Evolutionary conservation across 192 early-diverging fungal species (phyloP).

Genomic region (Rhizoclosmatium globosum): DNA sequence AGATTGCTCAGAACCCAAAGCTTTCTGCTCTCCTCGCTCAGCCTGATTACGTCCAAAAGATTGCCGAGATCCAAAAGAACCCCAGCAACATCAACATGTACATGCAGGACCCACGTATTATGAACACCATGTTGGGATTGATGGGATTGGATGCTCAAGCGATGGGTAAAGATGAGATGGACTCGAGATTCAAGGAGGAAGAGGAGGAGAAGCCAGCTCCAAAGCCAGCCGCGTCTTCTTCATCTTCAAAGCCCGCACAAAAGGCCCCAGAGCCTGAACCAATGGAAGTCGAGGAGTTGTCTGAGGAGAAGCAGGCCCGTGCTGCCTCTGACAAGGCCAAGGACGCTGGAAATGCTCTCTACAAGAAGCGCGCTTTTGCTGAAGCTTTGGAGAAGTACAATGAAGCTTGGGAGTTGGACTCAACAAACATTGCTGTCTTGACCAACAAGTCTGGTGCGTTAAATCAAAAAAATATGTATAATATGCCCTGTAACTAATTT

Average conservation of each 20-base stretch:
- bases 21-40: constrained; percentile 75
- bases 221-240: neutral
- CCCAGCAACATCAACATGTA: constrained; percentile 69
- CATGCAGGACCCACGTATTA: constrained; percentile 86
- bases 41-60: constrained; percentile 77
- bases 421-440: constrained; percentile 89
- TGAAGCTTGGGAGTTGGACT: constrained; percentile 90
- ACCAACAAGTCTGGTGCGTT: constrained; percentile 91
- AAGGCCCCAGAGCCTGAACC: constrained; percentile 45
- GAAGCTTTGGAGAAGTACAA: constrained; percentile 88
- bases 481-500: no score
- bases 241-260: constrained; percentile 6
- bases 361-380: constrained; percentile 94
- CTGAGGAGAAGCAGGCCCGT: constrained; percentile 74
- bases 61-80: constrained; percentile 79
- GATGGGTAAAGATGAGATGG: constrained; percentile 51
- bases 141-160: constrained; percentile 71
- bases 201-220: constrained; percentile 19
- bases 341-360: constrained; percentile 86
- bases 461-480: no score
- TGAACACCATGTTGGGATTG: constrained; percentile 75
- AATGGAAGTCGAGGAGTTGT: constrained; percentile 68
- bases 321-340: constrained; percentile 73
- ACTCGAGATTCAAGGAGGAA: constrained; percentile 18
- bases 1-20: constrained; percentile 86